Conservation (phyloP, 306 rosid species). For the Prunus dulcis region DNA sequence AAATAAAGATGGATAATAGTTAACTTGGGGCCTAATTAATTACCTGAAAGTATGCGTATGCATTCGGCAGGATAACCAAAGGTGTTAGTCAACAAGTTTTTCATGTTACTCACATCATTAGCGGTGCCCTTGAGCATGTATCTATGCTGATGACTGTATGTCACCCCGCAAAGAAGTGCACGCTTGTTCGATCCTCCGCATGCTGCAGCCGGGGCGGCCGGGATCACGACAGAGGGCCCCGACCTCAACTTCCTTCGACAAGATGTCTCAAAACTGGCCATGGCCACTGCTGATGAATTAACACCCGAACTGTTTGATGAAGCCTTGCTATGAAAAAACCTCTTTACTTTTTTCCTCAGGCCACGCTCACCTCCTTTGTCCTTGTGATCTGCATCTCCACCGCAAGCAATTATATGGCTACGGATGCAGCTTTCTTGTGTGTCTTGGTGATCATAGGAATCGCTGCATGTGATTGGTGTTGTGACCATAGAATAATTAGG, state of each 20-base stretch:
- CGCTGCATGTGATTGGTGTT: not conserved
- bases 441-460: not conserved
- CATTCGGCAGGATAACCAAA: slow-evolving; percentile 44
- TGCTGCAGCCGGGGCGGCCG: too few relatives aligned
- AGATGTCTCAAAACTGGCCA: not conserved
- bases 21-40: not conserved
- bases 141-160: slow-evolving; percentile 40
- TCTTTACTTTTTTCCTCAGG: not conserved
- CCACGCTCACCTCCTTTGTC: not conserved
- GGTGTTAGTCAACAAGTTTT: slow-evolving; percentile 31
- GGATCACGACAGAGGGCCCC: too few relatives aligned
- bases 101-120: slow-evolving; percentile 63
- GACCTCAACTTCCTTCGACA: fast-evolving
- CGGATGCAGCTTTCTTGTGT: not conserved
- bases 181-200: slow-evolving; percentile 36
- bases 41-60: slow-evolving; percentile 70
- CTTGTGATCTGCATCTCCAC: not conserved
- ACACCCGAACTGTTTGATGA: not conserved
- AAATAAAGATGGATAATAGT: not conserved
- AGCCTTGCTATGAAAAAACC: not conserved
- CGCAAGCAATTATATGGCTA: not conserved
- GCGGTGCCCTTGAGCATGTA: slow-evolving; percentile 58
- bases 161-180: slow-evolving; percentile 77
- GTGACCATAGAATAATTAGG: not conserved
- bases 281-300: not conserved